These are phyloP conservation scores for Phytophthora pluvialis DNA, from an alignment of 352 stramenopile genomes.

Conservation along the genomic window DNA sequence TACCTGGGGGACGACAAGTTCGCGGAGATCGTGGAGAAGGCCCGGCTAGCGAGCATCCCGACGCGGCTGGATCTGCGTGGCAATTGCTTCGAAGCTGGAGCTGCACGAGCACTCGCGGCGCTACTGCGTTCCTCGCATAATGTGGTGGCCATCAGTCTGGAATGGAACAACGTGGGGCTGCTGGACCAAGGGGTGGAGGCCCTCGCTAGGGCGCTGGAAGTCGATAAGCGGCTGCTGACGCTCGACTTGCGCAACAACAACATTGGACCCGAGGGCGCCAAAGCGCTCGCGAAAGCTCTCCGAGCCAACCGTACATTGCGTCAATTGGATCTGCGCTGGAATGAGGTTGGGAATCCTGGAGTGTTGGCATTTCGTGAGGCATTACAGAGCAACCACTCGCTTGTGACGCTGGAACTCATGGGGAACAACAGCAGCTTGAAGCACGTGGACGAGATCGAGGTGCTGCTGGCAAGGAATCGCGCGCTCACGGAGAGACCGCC, in stretches of 20 bases:
- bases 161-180: slow-evolving; percentile 89
- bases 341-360: slow-evolving; percentile 78
- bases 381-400: slow-evolving; percentile 72
- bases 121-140: slow-evolving; percentile 61
- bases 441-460: slow-evolving; percentile 70
- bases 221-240: slow-evolving; percentile 65
- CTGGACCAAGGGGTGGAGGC: slow-evolving; percentile 75
- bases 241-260: slow-evolving; percentile 90
- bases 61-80: slow-evolving; percentile 69
- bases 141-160: slow-evolving; percentile 66
- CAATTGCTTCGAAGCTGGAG: slow-evolving; percentile 77
- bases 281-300: slow-evolving; percentile 62
- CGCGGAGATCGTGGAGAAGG: slow-evolving; percentile 54
- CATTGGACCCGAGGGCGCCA: slow-evolving; percentile 73
- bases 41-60: slow-evolving; percentile 45
- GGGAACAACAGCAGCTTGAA: slow-evolving; percentile 84
- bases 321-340: slow-evolving; percentile 84
- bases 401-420: slow-evolving; percentile 69
- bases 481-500: slow-evolving; percentile 35
- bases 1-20: slow-evolving; percentile 80
- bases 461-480: slow-evolving; percentile 63
- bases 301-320: slow-evolving; percentile 66
- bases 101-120: slow-evolving; percentile 55
- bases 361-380: slow-evolving; percentile 74
- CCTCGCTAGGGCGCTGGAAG: slow-evolving; percentile 62